Percentiles rank a stretch among this genome's conserved stretches.
phyloP scores from a whole-genome alignment of 2,329 filamentous ascomycete genomes.

The Helotiales sp. region DNA sequence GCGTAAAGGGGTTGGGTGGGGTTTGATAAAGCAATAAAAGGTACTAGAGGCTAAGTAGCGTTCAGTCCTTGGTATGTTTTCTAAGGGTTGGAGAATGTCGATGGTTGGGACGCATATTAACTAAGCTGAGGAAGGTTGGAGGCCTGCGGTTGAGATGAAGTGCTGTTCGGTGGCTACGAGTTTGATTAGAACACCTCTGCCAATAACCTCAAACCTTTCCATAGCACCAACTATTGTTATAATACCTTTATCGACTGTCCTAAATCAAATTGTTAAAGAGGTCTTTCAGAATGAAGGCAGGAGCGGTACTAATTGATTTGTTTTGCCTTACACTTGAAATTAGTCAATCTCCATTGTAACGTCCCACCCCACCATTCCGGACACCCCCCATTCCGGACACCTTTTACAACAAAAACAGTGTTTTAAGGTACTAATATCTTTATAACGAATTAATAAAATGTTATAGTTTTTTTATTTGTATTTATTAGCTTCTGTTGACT shows the following conservation, averaged over 20 bases:
- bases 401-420: too few relatives aligned
- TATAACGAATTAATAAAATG: too few relatives aligned
- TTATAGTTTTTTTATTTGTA: too few relatives aligned
- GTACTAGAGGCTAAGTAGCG: constrained; percentile 19
- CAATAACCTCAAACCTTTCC: constrained; percentile 28
- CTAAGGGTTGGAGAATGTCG: constrained; percentile 4
- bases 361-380: too few relatives aligned
- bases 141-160: constrained; percentile 21
- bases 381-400: too few relatives aligned
- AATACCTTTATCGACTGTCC: constrained; percentile 18
- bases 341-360: constrained; percentile 11
- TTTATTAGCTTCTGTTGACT: too few relatives aligned
- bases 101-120: constrained; percentile 4
- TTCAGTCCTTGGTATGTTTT: constrained; percentile 18
- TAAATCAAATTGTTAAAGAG: constrained; percentile 19
- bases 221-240: constrained; percentile 22
- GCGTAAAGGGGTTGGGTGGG: background rate
- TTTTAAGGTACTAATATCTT: too few relatives aligned
- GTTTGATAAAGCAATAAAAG: constrained; percentile 4
- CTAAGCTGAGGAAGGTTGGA: constrained; percentile 17
- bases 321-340: constrained; percentile 20
- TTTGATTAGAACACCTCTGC: constrained; percentile 20
- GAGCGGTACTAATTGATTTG: constrained; percentile 13
- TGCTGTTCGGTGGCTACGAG: constrained; percentile 13
- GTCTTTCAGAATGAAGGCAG: constrained; percentile 7